These are phyloP conservation scores for Dichomitus squalens DNA, from an alignment of 1,284 basidiomycete genomes.

Conservation along the genomic window DNA sequence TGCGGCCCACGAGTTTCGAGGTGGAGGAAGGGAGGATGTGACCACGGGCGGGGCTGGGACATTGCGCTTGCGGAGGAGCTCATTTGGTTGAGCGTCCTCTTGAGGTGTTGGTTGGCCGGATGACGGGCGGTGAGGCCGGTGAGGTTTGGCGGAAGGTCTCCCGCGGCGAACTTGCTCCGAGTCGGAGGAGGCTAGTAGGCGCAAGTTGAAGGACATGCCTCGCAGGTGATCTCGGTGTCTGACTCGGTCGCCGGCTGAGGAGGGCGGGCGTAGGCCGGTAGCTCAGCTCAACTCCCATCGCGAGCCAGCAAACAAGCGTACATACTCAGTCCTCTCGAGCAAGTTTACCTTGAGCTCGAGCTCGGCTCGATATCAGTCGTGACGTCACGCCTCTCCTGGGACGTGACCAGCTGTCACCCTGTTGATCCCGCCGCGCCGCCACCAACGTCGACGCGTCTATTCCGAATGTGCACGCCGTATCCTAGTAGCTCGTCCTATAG, in stretches of 20 bases:
- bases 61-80: constrained; percentile 7
- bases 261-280: no score
- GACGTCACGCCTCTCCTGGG: background rate
- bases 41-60: constrained; percentile 8
- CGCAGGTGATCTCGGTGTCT: background rate
- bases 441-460: background rate
- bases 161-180: constrained; percentile 4
- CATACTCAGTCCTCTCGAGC: no score
- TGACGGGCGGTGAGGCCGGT: background rate
- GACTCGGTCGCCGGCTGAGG: background rate
- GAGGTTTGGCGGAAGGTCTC: background rate
- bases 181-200: constrained; percentile 3
- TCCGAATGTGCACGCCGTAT: background rate
- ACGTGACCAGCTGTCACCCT: background rate
- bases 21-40: constrained; percentile 8
- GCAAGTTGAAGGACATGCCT: constrained; percentile 17
- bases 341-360: no score
- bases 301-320: background rate
- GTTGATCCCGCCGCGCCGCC: background rate
- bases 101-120: background rate
- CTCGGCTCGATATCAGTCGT: no score
- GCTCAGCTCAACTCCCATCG: background rate
- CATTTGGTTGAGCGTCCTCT: constrained; percentile 20
- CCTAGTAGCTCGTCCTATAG: background rate
- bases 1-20: background rate